Evolutionary conservation across 202 grass and related monocot genomes (phyloP).

Genomic region (Eragrostis tef): DNA sequence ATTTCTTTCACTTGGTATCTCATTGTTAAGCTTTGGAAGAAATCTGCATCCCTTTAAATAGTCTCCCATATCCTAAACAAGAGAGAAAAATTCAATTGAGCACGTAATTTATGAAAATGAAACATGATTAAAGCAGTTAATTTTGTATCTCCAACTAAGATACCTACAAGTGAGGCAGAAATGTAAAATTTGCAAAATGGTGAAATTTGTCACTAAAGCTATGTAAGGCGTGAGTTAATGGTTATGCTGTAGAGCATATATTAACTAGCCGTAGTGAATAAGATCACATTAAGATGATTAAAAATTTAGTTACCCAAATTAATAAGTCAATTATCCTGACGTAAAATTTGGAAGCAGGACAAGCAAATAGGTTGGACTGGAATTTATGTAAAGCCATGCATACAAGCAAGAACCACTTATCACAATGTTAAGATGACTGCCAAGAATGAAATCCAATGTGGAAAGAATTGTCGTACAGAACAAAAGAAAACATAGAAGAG

Average conservation of each 20-base stretch:
- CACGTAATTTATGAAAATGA: constrained; percentile 11
- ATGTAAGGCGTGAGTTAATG: no score
- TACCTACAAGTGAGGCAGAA: no score
- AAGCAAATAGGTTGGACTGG: constrained; percentile 30
- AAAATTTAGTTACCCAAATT: not conserved
- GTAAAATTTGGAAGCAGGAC: constrained; percentile 1
- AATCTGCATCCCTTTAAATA: constrained; percentile 94
- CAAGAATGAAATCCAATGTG: not conserved
- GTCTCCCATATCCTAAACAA: constrained; percentile 74
- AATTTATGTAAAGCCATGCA: constrained; percentile 3
- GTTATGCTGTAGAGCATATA: no score
- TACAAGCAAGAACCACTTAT: not conserved
- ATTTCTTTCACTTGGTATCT: constrained; percentile 77
- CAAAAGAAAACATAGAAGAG: constrained; percentile 21
- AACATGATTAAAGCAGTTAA: not conserved
- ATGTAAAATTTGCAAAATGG: no score
- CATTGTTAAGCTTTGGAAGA: constrained; percentile 96
- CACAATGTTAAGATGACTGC: not conserved
- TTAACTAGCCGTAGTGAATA: no score
- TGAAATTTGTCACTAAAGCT: no score
- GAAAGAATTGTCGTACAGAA: not conserved
- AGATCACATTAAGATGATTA: no score
- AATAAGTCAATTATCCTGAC: not conserved
- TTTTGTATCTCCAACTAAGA: not conserved
- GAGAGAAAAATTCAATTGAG: constrained; percentile 24